Percentiles rank a stretch among this genome's conserved stretches.
phyloP scores from a whole-genome alignment of 352 stramenopile species.

The Discostella stelligera region DNA sequence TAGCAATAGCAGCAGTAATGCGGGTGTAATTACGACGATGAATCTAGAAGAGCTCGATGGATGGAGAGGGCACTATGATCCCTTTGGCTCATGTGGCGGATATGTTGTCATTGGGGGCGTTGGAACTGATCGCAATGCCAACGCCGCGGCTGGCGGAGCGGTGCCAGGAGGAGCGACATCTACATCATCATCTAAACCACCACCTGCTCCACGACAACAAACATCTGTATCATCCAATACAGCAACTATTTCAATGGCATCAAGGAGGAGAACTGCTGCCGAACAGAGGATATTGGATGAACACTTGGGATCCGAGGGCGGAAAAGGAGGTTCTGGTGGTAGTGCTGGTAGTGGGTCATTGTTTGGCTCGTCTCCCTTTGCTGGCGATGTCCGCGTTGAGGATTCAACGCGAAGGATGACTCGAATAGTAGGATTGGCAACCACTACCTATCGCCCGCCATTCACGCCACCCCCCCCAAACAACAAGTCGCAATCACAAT shows the following conservation, averaged over 20 bases:
- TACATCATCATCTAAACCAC: conserved; percentile 8
- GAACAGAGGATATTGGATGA: conserved; percentile 52
- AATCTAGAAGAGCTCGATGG: conserved; percentile 67
- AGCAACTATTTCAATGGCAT: not conserved
- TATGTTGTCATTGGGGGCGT: conserved; percentile 17
- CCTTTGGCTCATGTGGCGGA: conserved; percentile 52
- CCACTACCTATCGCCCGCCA: not conserved
- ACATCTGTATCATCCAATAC: conserved; percentile 8
- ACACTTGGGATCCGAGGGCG: conserved; percentile 16
- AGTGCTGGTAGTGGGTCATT: conserved; percentile 18
- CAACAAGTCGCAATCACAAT: conserved; percentile 3
- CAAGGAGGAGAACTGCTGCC: conserved; percentile 9
- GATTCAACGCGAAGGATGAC: conserved; percentile 8
- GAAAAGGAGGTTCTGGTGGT: not conserved
- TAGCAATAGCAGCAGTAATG: conserved; percentile 1
- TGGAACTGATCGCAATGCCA: not conserved
- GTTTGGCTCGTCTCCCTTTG: conserved; percentile 50
- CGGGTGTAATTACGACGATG: conserved; percentile 5
- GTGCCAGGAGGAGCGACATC: not conserved
- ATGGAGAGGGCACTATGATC: conserved; percentile 77
- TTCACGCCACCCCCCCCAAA: not conserved
- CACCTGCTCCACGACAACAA: not conserved
- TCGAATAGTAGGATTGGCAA: conserved; percentile 38
- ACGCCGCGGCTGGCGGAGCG: not conserved
- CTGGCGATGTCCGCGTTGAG: conserved; percentile 7